phyloP scores from a whole-genome alignment of 208 protist genomes.

The Leishmania guyanensis region DNA sequence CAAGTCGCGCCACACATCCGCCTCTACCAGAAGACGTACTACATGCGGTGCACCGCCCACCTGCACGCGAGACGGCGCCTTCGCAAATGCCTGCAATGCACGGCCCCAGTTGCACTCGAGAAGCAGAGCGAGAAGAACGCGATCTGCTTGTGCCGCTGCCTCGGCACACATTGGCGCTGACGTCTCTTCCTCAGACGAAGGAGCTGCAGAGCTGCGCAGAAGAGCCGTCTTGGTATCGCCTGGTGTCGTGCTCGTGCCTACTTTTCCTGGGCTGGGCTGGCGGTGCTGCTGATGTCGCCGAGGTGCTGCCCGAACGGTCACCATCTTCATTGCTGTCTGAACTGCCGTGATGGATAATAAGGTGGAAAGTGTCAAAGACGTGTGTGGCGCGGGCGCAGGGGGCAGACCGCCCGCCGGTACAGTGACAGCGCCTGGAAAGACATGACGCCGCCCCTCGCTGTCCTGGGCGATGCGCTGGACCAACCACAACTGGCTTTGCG shows the following conservation, averaged over 20 bases:
- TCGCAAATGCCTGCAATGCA: conserved; percentile 41
- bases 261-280: not conserved
- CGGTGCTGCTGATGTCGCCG: conserved; percentile 9
- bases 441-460: conserved; percentile 29
- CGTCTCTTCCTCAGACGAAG: not conserved
- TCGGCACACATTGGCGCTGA: not conserved
- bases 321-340: conserved; percentile 13
- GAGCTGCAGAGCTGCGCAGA: not conserved
- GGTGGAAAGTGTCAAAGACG: not conserved
- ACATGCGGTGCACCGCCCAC: conserved; percentile 56
- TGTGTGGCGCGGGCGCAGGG: not conserved
- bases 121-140: conserved; percentile 51
- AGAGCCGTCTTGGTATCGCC: not conserved
- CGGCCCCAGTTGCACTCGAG: conserved; percentile 52
- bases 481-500: conserved; percentile 49
- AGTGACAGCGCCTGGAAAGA: conserved; percentile 2
- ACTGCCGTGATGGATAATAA: conserved; percentile 23
- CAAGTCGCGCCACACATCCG: conserved; percentile 57
- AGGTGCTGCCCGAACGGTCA: conserved; percentile 2
- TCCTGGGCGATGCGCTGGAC: conserved; percentile 60
- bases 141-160: conserved; percentile 12
- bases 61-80: conserved; percentile 40
- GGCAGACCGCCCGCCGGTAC: not conserved
- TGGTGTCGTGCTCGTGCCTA: not conserved
- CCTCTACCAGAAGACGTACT: conserved; percentile 50